Base-by-base conservation (phyloP, 306 rosid genomes). In the Ormosia emarginata region DNA sequence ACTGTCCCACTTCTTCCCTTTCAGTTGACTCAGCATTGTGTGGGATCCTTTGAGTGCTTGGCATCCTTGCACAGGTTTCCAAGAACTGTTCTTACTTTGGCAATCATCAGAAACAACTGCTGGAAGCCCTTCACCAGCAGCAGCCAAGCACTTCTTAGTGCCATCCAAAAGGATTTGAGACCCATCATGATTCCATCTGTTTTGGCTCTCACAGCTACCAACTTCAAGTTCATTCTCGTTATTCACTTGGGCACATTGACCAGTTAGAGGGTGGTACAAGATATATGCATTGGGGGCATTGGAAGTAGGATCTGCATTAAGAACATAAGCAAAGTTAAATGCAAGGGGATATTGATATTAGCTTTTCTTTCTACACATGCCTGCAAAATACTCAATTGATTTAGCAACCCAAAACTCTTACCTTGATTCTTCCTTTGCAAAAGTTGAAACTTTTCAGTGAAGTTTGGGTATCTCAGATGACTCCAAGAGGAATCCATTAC, bases 221-320 rank as follows among this genome's bases (percentile, higher is more conserved):
- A 89, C 5, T 79, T 80, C 79, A 57, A 91, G 79, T 53, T 88
- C 67, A 68, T 79, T 83, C 15, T 82, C 79, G 5, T 17, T 8
- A 61, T 89, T 85, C 10, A 81, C 87, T 61, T 75, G 71, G 3
- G 53, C 84, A 67, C 95, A 87, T 34, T 87, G 41, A 1, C 92
- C 93, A 10, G 80, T 61, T 6, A 53, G 75, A 14, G 91, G 89
- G 36, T 86, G 82, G 43, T 85, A 74, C 72, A 91, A 34, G 49
- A 89, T 87, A 55, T 82, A 41, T 6, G 73, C 33, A 29, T 15
- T 11, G 29, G 81, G 14, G 3, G 2, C 65, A 52, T 77, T 78
- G 3, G 91, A 87, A 10, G 75, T 70, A 67, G 95, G 93, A 78
- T 89, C 90, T 87, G 81, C 87, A 79, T 62, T 2, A 74, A 18